Evolutionary conservation across 1,139 yeast genomes (phyloP), one percentile per base, ranked within the genome.

Genomic region (Blastobotrys indianensis): DNA sequence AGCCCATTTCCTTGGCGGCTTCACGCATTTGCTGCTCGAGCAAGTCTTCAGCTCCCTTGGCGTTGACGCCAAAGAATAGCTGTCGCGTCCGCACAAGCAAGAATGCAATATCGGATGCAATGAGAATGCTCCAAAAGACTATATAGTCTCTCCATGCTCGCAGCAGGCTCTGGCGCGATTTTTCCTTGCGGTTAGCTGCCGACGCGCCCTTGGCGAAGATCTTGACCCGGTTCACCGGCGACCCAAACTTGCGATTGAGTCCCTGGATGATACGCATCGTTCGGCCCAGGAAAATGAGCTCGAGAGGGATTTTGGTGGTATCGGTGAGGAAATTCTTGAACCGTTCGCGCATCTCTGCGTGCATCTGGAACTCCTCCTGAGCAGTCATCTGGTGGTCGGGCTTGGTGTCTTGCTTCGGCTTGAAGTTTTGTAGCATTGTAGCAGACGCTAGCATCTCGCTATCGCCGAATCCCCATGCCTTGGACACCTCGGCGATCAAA

Each of bases 261-360:
- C 80, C 80, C 61, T 83, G 92, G 46, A 85, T 74, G 69, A 84
- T 82, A 48, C 90, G 68, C 82, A 82, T 81, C 9, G 86, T 74
- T 56, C 92, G 68, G 42, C 85, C 79, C 11, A 85, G 64, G 55
- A 85, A 82, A 30, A 82, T 70, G 44, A 85, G 63, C 46, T 79
- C 82, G 49, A 79, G 64, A 1, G 94, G 94, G 59, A 85, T 79
- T 60, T 75, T 76, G 44, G 76, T 75, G 12, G 80, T 73, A 57
- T 83, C 88, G 47, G 76, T 65, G 49, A 85, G 69, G 54, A 85
- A 79, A 39, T 64, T 61, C 51, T 66, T 64, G 60, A 77, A 67
- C 46, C 67, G 64, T 15, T 69, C 67, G 29, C 66, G 64, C 55
- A 69, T 56, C 33, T 62, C 53, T 45, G 66, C 54, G 53, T 68